These are phyloP conservation scores for Rhizodiscina lignyota DNA, from an alignment of 495 filamentous ascomycete species.

Conservation along the genomic window DNA sequence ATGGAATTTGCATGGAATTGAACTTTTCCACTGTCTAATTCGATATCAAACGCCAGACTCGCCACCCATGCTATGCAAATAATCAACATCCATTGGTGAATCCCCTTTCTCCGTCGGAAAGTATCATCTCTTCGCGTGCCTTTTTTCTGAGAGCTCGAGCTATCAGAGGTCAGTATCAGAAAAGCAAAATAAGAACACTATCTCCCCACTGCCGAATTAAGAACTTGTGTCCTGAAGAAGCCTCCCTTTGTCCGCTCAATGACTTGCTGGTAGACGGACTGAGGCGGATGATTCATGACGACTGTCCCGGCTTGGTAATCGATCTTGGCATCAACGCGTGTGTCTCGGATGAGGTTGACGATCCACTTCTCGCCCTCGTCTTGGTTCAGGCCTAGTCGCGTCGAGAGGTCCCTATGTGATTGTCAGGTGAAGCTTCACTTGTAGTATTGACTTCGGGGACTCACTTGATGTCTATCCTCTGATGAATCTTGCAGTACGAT, in stretches of 20 bases:
- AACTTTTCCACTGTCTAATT: too few species aligned
- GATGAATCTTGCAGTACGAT: slow-evolving; percentile 98
- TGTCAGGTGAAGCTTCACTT: slow-evolving; percentile 13
- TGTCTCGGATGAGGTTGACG: slow-evolving; percentile 95
- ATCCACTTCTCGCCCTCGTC: slow-evolving; percentile 99
- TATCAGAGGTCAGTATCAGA: too few species aligned
- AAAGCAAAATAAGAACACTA: too few species aligned
- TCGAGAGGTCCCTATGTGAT: slow-evolving; percentile 56
- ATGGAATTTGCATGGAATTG: too few species aligned
- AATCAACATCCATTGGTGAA: too few species aligned
- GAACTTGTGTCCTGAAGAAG: slow-evolving; percentile 52
- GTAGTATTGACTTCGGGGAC: slow-evolving; percentile 8
- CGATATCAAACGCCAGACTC: too few species aligned
- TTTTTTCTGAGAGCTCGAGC: too few species aligned
- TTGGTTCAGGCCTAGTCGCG: slow-evolving; percentile 69
- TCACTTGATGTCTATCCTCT: slow-evolving; percentile 88
- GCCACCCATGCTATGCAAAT: too few species aligned
- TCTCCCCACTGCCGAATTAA: slow-evolving; percentile 23
- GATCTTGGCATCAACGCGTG: slow-evolving; percentile 93
- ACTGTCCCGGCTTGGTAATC: slow-evolving; percentile 98
- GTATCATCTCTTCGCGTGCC: too few species aligned
- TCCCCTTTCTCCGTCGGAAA: too few species aligned
- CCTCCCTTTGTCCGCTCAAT: slow-evolving; percentile 93
- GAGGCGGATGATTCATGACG: slow-evolving; percentile 97
- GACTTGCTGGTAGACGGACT: slow-evolving; percentile 96